phyloP scores from a whole-genome alignment of 345 rosid species.

The Isatis tinctoria region DNA sequence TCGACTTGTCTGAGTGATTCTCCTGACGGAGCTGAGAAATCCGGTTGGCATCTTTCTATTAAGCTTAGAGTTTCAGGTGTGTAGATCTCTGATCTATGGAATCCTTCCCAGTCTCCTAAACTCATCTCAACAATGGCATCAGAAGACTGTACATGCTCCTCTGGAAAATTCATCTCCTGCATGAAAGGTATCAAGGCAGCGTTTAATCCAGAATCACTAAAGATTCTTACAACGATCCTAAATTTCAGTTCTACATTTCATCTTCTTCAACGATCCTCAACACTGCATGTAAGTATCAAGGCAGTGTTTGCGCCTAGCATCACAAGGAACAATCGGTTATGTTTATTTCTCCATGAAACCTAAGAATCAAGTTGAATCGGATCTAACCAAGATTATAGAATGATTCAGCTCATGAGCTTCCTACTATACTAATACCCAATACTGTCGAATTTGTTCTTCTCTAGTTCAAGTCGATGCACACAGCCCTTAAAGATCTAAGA shows the following conservation, averaged over 20 bases:
- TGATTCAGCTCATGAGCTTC: not conserved
- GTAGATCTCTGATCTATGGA: conserved; percentile 56
- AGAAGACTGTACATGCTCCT: conserved; percentile 65
- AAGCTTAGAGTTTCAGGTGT: conserved; percentile 68
- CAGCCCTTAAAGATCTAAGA: not conserved
- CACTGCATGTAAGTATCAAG: no score
- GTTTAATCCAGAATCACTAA: not conserved
- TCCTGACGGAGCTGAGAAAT: conserved; percentile 82
- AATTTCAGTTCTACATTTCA: no score
- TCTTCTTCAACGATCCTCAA: not conserved
- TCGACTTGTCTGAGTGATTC: conserved; percentile 95
- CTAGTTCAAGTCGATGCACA: not conserved
- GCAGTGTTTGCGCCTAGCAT: not conserved
- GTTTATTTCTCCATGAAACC: no score
- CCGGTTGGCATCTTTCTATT: conserved; percentile 77
- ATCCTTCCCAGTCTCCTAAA: conserved; percentile 89
- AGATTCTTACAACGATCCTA: not conserved
- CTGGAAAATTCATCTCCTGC: conserved; percentile 80
- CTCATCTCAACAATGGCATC: conserved; percentile 84
- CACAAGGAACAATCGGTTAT: not conserved
- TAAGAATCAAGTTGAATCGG: not conserved
- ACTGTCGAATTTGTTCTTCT: no score
- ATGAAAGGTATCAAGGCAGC: conserved; percentile 21
- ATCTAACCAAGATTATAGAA: not conserved
- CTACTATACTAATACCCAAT: no score